Conservation (phyloP, 441 rosid genomes). For the Syzygium syzygioides region DNA sequence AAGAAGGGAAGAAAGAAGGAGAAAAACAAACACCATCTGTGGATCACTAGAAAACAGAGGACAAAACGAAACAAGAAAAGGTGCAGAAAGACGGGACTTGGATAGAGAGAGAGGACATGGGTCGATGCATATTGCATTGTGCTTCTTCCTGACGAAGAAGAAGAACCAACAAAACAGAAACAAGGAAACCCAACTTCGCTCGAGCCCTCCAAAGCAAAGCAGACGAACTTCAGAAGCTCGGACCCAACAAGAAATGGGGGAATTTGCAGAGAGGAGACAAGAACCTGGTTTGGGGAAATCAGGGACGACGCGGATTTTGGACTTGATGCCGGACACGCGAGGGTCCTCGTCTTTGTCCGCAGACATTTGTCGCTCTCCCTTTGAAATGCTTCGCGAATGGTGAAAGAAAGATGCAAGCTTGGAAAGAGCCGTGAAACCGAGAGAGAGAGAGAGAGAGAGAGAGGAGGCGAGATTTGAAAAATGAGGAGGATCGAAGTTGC, state of each 20-base stretch:
- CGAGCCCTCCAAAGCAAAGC: background rate
- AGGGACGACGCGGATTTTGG: constrained; percentile 9
- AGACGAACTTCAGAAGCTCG: background rate
- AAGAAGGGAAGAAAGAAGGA: background rate
- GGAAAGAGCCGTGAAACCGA: background rate
- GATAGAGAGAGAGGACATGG: background rate
- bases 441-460: background rate
- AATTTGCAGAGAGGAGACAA: background rate
- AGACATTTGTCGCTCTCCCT: background rate
- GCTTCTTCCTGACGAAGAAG: background rate
- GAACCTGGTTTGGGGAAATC: constrained; percentile 12
- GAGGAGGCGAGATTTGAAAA: background rate
- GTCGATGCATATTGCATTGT: background rate
- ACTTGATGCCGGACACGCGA: constrained; percentile 7
- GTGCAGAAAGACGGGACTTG: background rate
- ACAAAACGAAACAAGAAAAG: background rate
- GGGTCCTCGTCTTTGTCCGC: constrained; percentile 10
- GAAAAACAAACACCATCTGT: background rate
- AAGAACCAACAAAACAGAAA: background rate
- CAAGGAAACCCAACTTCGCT: background rate
- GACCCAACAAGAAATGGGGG: background rate
- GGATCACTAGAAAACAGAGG: background rate
- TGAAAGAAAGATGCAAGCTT: background rate
- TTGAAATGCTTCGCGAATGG: no score
- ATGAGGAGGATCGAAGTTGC: background rate